Percentiles rank a stretch among this genome's conserved stretches.
phyloP scores from a whole-genome alignment of 305 asterid species.

The Fraxinus xanthoxyloides region DNA sequence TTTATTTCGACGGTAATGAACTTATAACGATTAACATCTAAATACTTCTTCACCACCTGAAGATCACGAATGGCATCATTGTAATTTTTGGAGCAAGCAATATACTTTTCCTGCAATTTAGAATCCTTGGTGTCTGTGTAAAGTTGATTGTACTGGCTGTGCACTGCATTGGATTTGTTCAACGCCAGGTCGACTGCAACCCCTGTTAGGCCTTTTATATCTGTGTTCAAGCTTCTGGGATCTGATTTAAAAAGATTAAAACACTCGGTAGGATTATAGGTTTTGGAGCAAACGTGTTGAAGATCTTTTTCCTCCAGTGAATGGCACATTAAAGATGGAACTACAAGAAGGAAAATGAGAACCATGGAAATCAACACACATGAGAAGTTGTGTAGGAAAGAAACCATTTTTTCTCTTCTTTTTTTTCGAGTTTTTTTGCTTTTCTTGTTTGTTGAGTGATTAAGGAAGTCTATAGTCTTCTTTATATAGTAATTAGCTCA shows the following conservation, averaged over 20 bases:
- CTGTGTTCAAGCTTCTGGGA: not conserved
- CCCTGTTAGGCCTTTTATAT: not conserved
- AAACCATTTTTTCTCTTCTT: not conserved
- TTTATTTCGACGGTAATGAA: not conserved
- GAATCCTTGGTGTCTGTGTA: not conserved
- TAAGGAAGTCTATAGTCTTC: not conserved
- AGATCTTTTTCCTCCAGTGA: not conserved
- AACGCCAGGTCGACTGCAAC: not conserved
- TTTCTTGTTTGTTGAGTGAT: not conserved
- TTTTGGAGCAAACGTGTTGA: not conserved
- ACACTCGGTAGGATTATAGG: not conserved
- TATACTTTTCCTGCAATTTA: not conserved
- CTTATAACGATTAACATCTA: not conserved
- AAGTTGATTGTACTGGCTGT: not conserved
- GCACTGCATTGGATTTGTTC: not conserved
- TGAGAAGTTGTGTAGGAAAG: not conserved
- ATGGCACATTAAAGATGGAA: not conserved
- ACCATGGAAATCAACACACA: not conserved
- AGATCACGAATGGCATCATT: not conserved
- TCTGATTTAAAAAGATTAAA: not conserved
- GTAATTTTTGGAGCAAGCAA: not conserved
- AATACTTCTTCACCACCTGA: not conserved
- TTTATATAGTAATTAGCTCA: not conserved
- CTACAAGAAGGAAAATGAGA: not conserved
- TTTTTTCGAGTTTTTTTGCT: not conserved